phyloP scores from a whole-genome alignment of 148 eudicot genomes.

The Persicaria tinctoria region DNA sequence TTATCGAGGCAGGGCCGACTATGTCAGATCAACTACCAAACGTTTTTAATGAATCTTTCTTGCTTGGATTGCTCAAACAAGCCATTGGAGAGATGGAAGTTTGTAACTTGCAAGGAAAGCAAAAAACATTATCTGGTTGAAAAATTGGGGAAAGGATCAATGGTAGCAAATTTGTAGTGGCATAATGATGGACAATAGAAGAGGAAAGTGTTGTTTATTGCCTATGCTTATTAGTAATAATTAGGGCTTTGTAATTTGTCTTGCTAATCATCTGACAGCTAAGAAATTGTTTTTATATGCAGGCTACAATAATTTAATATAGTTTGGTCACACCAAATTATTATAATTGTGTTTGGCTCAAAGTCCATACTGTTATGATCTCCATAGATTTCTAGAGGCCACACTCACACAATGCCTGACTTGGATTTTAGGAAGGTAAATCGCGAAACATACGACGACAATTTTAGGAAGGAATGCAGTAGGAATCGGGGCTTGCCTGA shows the following conservation, averaged over 20 bases:
- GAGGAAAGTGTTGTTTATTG: not conserved
- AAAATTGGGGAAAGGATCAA: constrained; percentile 1
- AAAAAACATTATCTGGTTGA: not conserved
- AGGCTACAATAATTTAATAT: not conserved
- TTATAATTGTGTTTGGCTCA: constrained; percentile 2
- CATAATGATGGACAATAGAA: constrained; percentile 1
- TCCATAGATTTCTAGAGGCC: not conserved
- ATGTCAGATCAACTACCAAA: not conserved
- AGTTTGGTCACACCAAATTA: not conserved
- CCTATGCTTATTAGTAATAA: not conserved
- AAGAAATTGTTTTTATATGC: not conserved
- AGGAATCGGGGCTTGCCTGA: too few species aligned
- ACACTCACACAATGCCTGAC: too few species aligned
- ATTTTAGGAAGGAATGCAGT: too few species aligned
- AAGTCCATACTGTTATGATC: not conserved
- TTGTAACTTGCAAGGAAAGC: not conserved
- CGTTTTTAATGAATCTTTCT: not conserved
- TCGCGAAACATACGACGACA: too few species aligned
- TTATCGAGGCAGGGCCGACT: not conserved
- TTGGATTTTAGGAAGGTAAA: too few species aligned
- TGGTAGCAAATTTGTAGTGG: constrained; percentile 5
- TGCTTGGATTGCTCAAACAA: constrained; percentile 4
- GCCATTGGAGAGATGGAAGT: not conserved
- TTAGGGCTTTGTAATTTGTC: not conserved
- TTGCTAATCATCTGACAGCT: constrained; percentile 9